Conservation (phyloP, 2,329 filamentous ascomycete species). For the Fusarium clavum region DNA sequence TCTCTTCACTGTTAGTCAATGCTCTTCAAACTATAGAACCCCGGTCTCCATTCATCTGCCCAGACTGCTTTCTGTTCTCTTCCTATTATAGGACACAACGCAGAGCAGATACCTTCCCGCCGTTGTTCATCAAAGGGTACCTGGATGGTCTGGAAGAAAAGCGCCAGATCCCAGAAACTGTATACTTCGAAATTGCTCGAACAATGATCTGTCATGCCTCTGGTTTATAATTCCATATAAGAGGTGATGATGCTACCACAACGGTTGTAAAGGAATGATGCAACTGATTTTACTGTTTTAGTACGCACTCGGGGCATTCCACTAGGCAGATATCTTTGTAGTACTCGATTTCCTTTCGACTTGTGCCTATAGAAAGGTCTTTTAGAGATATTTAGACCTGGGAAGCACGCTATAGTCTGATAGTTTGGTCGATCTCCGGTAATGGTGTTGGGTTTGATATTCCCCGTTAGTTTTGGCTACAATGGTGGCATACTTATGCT, state of each 20-base stretch:
- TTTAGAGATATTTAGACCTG: too few relatives aligned
- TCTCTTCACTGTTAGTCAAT: not conserved
- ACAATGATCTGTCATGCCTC: not conserved
- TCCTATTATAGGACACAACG: not conserved
- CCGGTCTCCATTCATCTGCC: not conserved
- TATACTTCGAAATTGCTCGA: not conserved
- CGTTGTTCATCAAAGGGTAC: not conserved
- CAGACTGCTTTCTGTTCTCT: not conserved
- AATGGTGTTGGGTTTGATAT: too few relatives aligned
- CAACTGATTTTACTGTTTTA: too few relatives aligned
- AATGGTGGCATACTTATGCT: too few relatives aligned
- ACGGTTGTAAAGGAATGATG: not conserved
- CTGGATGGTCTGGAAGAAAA: not conserved
- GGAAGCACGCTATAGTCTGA: too few relatives aligned
- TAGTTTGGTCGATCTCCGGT: too few relatives aligned
- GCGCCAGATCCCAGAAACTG: not conserved
- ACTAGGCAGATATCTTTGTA: too few relatives aligned
- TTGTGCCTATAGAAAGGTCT: too few relatives aligned
- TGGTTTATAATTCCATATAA: not conserved
- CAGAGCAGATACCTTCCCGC: not conserved
- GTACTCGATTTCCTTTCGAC: too few relatives aligned
- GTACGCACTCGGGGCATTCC: too few relatives aligned
- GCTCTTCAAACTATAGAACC: not conserved
- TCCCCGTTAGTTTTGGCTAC: too few relatives aligned
- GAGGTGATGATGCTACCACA: not conserved